Evolutionary conservation across 768 basidiomycete genomes (phyloP).

Genomic region (Porpolomopsis calyptriformis): DNA sequence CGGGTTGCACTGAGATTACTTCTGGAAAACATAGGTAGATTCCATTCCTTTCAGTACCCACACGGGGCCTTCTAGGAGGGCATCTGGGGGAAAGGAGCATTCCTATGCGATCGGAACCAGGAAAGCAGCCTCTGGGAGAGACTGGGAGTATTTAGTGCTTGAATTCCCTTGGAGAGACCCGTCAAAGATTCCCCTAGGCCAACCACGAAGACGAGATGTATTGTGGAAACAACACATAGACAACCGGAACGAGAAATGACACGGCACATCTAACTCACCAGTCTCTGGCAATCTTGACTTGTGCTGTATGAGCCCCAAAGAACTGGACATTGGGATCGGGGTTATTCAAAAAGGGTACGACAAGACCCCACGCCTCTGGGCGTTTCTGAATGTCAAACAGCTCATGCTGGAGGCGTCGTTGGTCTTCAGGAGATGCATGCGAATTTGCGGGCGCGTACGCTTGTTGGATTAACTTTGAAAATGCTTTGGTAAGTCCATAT

Average conservation of each 20-base stretch:
- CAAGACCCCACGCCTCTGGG: constrained; percentile 76
- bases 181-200: not conserved
- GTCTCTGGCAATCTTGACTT: constrained; percentile 88
- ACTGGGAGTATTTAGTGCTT: too few relatives aligned
- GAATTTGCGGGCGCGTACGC: constrained; percentile 46
- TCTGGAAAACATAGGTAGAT: too few relatives aligned
- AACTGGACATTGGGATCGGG: constrained; percentile 80
- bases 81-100: too few relatives aligned
- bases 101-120: too few relatives aligned
- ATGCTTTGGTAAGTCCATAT: constrained; percentile 8
- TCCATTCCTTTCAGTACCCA: too few relatives aligned
- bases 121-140: too few relatives aligned
- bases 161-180: not conserved
- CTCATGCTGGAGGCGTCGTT: constrained; percentile 57
- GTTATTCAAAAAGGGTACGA: constrained; percentile 64
- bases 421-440: constrained; percentile 42
- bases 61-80: too few relatives aligned
- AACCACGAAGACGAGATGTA: not conserved
- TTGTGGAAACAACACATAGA: not conserved
- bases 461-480: constrained; percentile 53
- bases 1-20: too few relatives aligned
- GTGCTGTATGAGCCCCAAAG: constrained; percentile 88
- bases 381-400: constrained; percentile 68
- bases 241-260: not conserved
- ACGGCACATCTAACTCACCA: constrained; percentile 50